Conservation (phyloP, 2,329 filamentous ascomycete genomes). For the Nigrograna mackinnonii region DNA sequence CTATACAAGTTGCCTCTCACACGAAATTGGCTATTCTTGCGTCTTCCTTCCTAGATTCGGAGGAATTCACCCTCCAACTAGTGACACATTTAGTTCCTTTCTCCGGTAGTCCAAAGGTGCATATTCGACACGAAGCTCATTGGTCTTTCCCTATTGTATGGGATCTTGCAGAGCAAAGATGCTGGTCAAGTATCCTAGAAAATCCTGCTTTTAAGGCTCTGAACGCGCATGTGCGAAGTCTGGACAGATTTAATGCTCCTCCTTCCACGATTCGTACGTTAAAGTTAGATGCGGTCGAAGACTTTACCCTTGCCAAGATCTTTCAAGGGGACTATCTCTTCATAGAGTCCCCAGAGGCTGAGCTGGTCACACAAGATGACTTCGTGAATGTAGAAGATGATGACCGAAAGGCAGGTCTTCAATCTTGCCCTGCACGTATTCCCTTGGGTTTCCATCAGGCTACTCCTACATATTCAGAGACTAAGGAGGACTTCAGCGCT, state of each 20-base stretch:
- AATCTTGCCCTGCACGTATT: slow-evolving; percentile 29
- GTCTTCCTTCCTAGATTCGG: slow-evolving; percentile 40
- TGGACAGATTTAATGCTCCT: slow-evolving; percentile 47
- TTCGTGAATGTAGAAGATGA: slow-evolving; percentile 41
- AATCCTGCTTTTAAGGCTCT: slow-evolving; percentile 48
- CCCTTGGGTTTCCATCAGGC: slow-evolving; percentile 26
- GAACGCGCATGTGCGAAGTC: slow-evolving; percentile 46
- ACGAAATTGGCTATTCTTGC: slow-evolving; percentile 51
- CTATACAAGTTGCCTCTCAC: slow-evolving; percentile 51
- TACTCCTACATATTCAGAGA: neutral
- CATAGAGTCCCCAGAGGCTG: slow-evolving; percentile 46
- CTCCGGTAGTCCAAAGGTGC: slow-evolving; percentile 53
- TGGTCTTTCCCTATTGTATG: slow-evolving; percentile 52
- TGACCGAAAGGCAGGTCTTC: slow-evolving; percentile 13
- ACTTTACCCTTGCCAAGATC: slow-evolving; percentile 48
- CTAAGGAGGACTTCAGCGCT: neutral
- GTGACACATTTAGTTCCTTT: slow-evolving; percentile 48
- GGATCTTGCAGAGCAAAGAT: slow-evolving; percentile 38
- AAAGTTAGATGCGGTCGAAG: slow-evolving; percentile 45
- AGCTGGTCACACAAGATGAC: slow-evolving; percentile 41
- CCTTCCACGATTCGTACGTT: slow-evolving; percentile 41
- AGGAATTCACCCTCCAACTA: slow-evolving; percentile 43
- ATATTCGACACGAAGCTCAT: slow-evolving; percentile 58
- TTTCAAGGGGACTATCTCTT: slow-evolving; percentile 50
- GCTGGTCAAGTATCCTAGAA: slow-evolving; percentile 40